Conservation (phyloP, 257 asterid species). For the Jaltomata sinuosa region DNA sequence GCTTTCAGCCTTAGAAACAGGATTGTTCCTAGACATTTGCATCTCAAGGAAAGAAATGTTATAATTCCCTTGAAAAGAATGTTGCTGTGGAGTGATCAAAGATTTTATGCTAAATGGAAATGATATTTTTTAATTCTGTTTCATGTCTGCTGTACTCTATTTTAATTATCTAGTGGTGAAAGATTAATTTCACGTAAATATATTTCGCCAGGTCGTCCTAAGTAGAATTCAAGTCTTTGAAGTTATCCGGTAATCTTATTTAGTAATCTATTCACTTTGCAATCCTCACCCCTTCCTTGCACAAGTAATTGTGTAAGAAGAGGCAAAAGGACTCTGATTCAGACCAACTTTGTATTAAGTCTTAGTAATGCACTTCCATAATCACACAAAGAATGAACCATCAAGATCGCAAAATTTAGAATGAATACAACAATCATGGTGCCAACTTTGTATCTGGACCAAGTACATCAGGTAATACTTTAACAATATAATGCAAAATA, state of each 20-base stretch:
- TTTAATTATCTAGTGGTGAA: not conserved
- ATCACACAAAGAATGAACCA: not conserved
- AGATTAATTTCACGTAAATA: not conserved
- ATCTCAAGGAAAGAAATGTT: slow-evolving; percentile 18
- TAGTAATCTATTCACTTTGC: not conserved
- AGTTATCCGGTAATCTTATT: not conserved
- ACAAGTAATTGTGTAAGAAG: not conserved
- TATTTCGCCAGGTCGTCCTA: not conserved
- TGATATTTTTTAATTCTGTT: not conserved
- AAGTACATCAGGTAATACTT: not conserved
- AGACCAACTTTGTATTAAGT: too few species aligned
- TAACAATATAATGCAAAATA: not conserved
- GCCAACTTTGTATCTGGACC: not conserved
- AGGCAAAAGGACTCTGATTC: not conserved
- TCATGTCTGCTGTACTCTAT: not conserved
- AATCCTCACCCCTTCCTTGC: not conserved
- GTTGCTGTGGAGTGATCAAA: slow-evolving; percentile 22
- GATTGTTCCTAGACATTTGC: slow-evolving; percentile 24
- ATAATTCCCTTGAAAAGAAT: slow-evolving; percentile 11
- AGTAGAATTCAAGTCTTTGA: not conserved
- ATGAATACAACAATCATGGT: not conserved
- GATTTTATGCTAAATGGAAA: slow-evolving; percentile 27
- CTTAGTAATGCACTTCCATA: not conserved
- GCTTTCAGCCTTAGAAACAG: slow-evolving; percentile 24
- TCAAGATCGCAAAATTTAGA: not conserved